phyloP scores from a whole-genome alignment of 257 asterid genomes.

The Ligustrum vulgare region DNA sequence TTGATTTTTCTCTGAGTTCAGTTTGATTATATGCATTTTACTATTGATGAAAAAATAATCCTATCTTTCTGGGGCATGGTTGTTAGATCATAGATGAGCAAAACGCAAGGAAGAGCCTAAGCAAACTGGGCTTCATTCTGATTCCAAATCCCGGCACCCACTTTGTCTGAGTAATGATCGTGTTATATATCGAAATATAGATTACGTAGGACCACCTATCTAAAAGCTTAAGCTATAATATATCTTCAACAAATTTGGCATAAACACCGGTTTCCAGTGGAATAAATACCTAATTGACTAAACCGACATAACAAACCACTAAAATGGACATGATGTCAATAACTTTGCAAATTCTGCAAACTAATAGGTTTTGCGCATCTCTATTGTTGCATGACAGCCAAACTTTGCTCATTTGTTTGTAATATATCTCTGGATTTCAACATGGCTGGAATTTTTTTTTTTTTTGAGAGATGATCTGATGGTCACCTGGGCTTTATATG shows the following conservation, averaged over 20 bases:
- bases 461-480: background rate
- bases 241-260: background rate
- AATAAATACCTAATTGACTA: background rate
- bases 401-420: background rate
- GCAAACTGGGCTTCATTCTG: background rate
- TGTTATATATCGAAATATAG: too few species aligned
- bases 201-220: background rate
- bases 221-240: background rate
- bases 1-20: background rate
- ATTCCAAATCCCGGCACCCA: background rate
- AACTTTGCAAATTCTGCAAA: background rate
- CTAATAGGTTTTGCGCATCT: background rate
- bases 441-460: background rate
- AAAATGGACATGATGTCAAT: background rate
- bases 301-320: background rate
- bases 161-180: background rate
- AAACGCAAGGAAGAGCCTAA: background rate
- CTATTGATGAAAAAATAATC: background rate
- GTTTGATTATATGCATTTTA: background rate
- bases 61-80: background rate
- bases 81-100: background rate
- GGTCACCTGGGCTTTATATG: background rate
- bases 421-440: background rate
- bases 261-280: background rate
- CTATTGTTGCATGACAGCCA: background rate